Conservation (phyloP, 2,329 filamentous ascomycete genomes). For the Neofusicoccum ribis region DNA sequence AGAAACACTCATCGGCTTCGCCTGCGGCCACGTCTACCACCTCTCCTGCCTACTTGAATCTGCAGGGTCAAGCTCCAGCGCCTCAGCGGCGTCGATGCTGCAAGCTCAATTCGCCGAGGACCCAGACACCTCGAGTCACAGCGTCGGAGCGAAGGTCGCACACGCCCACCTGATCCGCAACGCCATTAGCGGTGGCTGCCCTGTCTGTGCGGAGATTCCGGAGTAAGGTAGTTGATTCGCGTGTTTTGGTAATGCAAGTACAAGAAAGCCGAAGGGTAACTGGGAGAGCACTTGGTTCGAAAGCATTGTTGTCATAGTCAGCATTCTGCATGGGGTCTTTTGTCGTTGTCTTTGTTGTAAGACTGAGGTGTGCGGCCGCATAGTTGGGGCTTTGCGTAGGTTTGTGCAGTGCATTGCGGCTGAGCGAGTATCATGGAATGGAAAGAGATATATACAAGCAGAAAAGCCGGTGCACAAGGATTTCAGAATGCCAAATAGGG, state of each 20-base stretch:
- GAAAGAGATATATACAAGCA: too few relatives aligned
- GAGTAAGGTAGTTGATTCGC: not conserved
- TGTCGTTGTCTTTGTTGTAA: too few relatives aligned
- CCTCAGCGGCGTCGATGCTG: conserved; percentile 43
- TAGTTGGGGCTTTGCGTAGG: too few relatives aligned
- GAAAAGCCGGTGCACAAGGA: too few relatives aligned
- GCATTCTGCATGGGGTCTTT: not conserved
- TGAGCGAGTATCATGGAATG: too few relatives aligned
- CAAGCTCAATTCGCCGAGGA: conserved; percentile 42
- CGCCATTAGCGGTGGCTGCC: conserved; percentile 63
- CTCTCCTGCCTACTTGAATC: conserved; percentile 66
- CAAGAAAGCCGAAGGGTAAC: not conserved
- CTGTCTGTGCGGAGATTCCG: conserved; percentile 15
- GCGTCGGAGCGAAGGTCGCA: conserved; percentile 83
- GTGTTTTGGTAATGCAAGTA: not conserved
- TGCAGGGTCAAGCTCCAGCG: conserved; percentile 33
- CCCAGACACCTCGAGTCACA: conserved; percentile 54
- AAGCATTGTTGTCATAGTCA: not conserved
- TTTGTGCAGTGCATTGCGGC: too few relatives aligned
- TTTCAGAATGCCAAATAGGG: too few relatives aligned
- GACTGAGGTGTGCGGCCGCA: too few relatives aligned
- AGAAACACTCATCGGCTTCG: conserved; percentile 76
- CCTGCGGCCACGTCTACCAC: conserved; percentile 81
- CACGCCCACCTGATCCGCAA: conserved; percentile 77
- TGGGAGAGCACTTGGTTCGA: not conserved